Conservation (phyloP, 495 filamentous ascomycete genomes). For the Polyplosphaeria fusca region DNA sequence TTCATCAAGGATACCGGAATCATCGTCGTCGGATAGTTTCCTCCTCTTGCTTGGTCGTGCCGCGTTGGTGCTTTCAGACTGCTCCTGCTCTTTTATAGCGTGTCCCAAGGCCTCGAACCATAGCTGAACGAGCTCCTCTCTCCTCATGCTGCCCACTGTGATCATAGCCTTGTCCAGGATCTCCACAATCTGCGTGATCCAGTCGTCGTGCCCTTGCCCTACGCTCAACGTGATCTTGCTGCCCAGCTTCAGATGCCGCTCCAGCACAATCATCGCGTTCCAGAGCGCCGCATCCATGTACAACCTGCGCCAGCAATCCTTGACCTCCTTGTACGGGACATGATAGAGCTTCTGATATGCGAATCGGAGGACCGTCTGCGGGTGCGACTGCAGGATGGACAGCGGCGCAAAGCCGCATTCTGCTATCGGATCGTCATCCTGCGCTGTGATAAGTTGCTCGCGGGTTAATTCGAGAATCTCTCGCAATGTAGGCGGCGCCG, state of each 20-base stretch:
- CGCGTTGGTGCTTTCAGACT: neutral
- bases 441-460: constrained; percentile 1
- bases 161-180: constrained; percentile 77
- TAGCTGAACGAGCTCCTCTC: constrained; percentile 59
- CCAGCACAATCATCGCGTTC: constrained; percentile 47
- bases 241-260: neutral
- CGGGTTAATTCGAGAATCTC: constrained; percentile 21
- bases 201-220: constrained; percentile 21
- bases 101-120: constrained; percentile 49
- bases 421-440: constrained; percentile 43
- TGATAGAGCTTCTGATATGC: constrained; percentile 66
- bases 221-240: neutral
- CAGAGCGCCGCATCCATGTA: constrained; percentile 76
- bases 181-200: constrained; percentile 52
- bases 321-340: constrained; percentile 72
- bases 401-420: constrained; percentile 41
- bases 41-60: constrained; percentile 9
- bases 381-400: constrained; percentile 39
- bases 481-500: constrained; percentile 3
- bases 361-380: constrained; percentile 44
- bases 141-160: constrained; percentile 68
- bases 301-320: constrained; percentile 68
- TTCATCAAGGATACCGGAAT: too few relatives aligned
- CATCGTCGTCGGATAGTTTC: too few relatives aligned
- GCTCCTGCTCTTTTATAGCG: constrained; percentile 11